A percentile compares a stretch with the other conserved stretches of the same genome.
These are phyloP conservation scores for Cercospora zeae-maydis DNA, from an alignment of 2,329 filamentous ascomycete species.

Conservation along the genomic window DNA sequence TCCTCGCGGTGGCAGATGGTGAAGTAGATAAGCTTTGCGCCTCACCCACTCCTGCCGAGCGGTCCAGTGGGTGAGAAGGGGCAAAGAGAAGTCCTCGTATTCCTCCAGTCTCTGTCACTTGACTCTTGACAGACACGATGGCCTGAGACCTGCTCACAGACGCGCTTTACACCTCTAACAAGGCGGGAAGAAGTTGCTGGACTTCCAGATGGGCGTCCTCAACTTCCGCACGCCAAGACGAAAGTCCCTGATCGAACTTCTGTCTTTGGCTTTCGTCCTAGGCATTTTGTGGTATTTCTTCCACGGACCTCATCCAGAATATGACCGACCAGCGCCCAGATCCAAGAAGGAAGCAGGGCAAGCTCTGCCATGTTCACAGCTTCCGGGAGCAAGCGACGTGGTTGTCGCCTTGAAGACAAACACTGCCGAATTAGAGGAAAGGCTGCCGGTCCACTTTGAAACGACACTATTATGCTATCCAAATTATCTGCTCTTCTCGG, in stretches of 20 bases:
- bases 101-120: not conserved
- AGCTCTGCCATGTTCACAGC: constrained; percentile 18
- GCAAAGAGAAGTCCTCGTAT: not conserved
- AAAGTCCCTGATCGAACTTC: constrained; percentile 11
- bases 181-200: not conserved
- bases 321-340: constrained; percentile 6
- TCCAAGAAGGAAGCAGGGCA: constrained; percentile 6
- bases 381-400: constrained; percentile 44
- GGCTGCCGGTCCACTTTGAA: constrained; percentile 33
- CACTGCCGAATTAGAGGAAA: constrained; percentile 33
- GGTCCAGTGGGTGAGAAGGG: not conserved
- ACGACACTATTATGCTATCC: constrained; percentile 37
- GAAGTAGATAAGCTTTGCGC: constrained; percentile 3
- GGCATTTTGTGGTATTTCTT: constrained; percentile 9
- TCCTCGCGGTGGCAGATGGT: not conserved
- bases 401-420: constrained; percentile 50
- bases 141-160: not conserved
- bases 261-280: constrained; percentile 5
- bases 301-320: constrained; percentile 9
- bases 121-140: not conserved
- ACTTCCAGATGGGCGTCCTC: constrained; percentile 1
- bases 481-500: constrained; percentile 39
- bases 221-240: constrained; percentile 7
- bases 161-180: too few relatives aligned
- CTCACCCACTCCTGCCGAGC: constrained; percentile 1